A percentile compares a stretch with the other conserved stretches of the same genome.
Conservation (phyloP, 805 yeast genomes). For the Clavispora fructus region DNA sequence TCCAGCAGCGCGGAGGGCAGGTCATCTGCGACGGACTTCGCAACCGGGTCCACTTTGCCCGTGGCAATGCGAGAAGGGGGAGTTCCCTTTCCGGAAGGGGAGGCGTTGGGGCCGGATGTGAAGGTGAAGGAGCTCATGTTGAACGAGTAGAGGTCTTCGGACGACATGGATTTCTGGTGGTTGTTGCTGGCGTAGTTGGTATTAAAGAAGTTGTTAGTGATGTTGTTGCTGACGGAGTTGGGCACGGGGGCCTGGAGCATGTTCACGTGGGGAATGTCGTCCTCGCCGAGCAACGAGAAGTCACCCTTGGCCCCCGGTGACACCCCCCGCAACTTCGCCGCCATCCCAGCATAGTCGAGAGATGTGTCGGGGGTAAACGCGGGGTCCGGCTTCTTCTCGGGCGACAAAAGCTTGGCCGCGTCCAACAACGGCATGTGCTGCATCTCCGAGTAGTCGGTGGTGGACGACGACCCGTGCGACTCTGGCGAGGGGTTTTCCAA, state of each 20-base stretch:
- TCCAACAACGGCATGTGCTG: not conserved
- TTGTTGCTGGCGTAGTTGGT: slow-evolving; percentile 18
- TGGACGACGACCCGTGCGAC: not conserved
- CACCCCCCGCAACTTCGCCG: not conserved
- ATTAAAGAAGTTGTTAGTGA: slow-evolving; percentile 32
- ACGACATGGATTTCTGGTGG: not conserved
- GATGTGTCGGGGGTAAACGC: not conserved
- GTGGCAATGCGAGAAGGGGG: not conserved
- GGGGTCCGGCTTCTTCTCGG: not conserved
- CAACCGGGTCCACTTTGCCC: not conserved
- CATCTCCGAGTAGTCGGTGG: slow-evolving; percentile 1
- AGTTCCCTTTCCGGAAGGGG: not conserved
- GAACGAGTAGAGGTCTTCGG: slow-evolving; percentile 30
- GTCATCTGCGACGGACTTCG: not conserved
- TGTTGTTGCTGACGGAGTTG: slow-evolving; percentile 26
- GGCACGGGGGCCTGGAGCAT: slow-evolving; percentile 25
- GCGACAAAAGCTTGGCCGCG: not conserved
- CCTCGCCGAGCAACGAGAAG: not conserved
- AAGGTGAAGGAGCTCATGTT: slow-evolving; percentile 32
- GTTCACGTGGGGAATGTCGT: slow-evolving; percentile 1
- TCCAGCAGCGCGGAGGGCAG: not conserved
- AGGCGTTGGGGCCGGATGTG: slow-evolving; percentile 14
- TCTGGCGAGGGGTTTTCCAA: not conserved
- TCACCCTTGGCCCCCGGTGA: not conserved
- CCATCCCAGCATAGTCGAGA: not conserved